Percentiles rank a stretch among this genome's conserved stretches.
phyloP scores from a whole-genome alignment of 139 green algal species.

The Coelastrella sp. region DNA sequence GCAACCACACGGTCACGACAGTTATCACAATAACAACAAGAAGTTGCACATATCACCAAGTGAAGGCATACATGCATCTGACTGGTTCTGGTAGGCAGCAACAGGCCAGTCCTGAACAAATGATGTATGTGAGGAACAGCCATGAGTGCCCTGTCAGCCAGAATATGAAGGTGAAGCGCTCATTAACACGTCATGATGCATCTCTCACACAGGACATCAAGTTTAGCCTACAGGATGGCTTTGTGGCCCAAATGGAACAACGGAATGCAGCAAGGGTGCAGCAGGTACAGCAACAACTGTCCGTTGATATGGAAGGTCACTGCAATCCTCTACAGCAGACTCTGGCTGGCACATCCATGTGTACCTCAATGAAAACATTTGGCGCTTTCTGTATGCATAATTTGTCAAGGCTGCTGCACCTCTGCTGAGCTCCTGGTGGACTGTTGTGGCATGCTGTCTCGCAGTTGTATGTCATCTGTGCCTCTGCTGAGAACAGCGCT shows the following conservation, averaged over 20 bases:
- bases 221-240: neutral
- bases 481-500: neutral
- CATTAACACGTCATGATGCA: too few species aligned
- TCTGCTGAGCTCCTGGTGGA: neutral
- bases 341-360: neutral
- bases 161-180: too few species aligned
- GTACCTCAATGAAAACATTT: neutral
- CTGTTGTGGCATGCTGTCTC: neutral
- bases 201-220: neutral
- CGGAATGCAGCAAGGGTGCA: neutral
- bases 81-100: too few species aligned
- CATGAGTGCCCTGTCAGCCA: neutral
- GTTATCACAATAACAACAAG: neutral
- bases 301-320: too few species aligned
- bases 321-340: neutral
- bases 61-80: neutral
- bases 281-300: neutral
- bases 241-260: constrained; percentile 27
- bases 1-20: neutral
- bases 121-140: too few species aligned
- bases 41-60: neutral
- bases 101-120: too few species aligned
- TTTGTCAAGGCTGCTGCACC: neutral
- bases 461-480: constrained; percentile 21
- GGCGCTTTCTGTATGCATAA: neutral